These are phyloP conservation scores for Aureobasidium namibiae DNA, from an alignment of 2,329 filamentous ascomycete genomes.

Conservation along the genomic window DNA sequence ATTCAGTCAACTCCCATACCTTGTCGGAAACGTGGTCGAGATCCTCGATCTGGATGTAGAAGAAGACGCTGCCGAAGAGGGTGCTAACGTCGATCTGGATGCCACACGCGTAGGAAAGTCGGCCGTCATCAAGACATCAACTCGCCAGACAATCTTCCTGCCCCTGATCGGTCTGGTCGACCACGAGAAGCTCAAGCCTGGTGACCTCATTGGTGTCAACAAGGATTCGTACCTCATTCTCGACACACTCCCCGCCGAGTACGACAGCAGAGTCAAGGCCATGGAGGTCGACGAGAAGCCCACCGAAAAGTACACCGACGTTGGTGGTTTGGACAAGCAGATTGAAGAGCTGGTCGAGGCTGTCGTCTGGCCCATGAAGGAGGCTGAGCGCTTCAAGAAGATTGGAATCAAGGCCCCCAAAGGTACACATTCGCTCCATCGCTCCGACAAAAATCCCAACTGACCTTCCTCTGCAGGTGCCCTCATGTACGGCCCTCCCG, in stretches of 20 bases:
- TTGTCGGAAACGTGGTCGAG: constrained; percentile 97
- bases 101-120: constrained; percentile 95
- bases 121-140: constrained; percentile 98
- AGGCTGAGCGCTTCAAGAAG: constrained; percentile 98
- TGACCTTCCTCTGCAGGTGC: constrained; percentile 54
- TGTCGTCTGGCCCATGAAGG: constrained; percentile 99
- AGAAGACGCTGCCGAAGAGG: constrained; percentile 91
- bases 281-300: constrained; percentile 99
- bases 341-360: constrained; percentile 98
- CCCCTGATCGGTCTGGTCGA: constrained; percentile 95
- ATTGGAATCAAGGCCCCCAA: constrained; percentile 99
- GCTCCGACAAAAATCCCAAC: background rate
- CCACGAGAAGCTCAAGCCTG: constrained; percentile 88
- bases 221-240: constrained; percentile 98
- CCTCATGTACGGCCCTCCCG: constrained; percentile 92
- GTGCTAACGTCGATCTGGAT: constrained; percentile 96
- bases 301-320: constrained; percentile 97
- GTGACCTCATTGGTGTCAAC: constrained; percentile 94
- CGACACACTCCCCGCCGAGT: constrained; percentile 93
- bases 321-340: constrained; percentile 95
- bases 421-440: constrained; percentile 48
- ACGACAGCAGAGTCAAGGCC: constrained; percentile 96
- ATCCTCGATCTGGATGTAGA: constrained; percentile 93
- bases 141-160: constrained; percentile 95
- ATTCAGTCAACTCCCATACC: constrained; percentile 84